Percentiles rank a stretch among this genome's conserved stretches.
Evolutionary conservation across 108 stramenopile genomes (phyloP).

Genomic region (Discostella pseudostelligera): DNA sequence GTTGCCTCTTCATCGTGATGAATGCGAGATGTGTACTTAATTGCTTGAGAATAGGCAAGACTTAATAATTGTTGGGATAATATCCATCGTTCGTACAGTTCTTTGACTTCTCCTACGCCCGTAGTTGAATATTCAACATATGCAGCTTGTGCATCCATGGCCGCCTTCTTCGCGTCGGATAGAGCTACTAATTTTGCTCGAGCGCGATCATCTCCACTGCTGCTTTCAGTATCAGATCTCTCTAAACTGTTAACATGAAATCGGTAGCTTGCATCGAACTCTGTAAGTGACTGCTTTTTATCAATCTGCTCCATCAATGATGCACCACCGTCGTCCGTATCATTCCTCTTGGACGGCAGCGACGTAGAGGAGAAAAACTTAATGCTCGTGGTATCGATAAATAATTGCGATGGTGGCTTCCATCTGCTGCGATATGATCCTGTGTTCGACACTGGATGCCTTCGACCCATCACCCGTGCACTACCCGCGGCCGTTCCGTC

Average conservation of each 20-base stretch:
- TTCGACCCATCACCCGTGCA: no score
- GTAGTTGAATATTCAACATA: background rate
- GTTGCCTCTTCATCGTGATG: constrained; percentile 32
- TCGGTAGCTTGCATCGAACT: background rate
- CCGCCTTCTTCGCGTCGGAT: constrained; percentile 14
- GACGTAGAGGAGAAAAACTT: background rate
- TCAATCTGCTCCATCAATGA: no score
- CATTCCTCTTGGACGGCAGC: background rate
- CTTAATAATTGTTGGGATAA: constrained; percentile 23
- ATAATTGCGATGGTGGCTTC: background rate
- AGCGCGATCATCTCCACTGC: constrained; percentile 15
- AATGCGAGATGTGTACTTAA: constrained; percentile 46
- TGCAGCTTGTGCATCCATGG: constrained; percentile 14
- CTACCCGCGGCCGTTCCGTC: no score
- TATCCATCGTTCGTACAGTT: constrained; percentile 28
- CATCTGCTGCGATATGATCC: background rate
- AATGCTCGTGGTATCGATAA: background rate
- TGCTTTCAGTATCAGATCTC: background rate
- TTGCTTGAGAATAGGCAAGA: constrained; percentile 37
- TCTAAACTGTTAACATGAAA: background rate
- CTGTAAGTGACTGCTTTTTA: no score
- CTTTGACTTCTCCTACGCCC: background rate
- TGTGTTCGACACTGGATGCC: no score
- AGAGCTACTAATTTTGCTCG: constrained; percentile 26
- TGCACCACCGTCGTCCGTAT: no score